These are phyloP conservation scores for Spizellomyces punctatus DNA, from an alignment of 192 early-diverging fungal genomes.

Conservation along the genomic window DNA sequence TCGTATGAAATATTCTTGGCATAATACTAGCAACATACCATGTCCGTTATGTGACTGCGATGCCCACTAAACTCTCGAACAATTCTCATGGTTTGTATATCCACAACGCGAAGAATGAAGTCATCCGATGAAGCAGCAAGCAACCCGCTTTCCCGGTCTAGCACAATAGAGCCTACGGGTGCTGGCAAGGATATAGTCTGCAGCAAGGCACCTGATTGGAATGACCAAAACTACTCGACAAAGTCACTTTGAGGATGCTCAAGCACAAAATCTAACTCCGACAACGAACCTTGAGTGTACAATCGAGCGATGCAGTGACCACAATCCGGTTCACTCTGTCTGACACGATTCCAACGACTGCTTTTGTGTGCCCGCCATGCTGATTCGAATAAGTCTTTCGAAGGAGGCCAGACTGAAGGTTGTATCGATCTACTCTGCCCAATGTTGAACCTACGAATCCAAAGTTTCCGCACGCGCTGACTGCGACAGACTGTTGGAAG, in stretches of 20 bases:
- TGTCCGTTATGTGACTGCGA: slow-evolving; percentile 81
- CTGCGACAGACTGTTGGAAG: slow-evolving; percentile 48
- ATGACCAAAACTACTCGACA: slow-evolving; percentile 76
- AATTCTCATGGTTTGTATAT: slow-evolving; percentile 76
- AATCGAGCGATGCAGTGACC: slow-evolving; percentile 81
- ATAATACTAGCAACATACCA: slow-evolving; percentile 54
- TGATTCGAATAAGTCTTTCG: slow-evolving; percentile 67
- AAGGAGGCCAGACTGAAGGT: slow-evolving; percentile 90
- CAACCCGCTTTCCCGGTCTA: slow-evolving; percentile 75
- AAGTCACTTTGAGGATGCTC: background rate
- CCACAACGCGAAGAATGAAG: slow-evolving; percentile 82
- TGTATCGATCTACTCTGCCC: slow-evolving; percentile 87
- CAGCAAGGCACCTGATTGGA: slow-evolving; percentile 65
- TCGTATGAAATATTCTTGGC: background rate
- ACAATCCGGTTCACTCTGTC: slow-evolving; percentile 74
- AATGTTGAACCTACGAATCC: slow-evolving; percentile 78
- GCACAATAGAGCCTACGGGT: slow-evolving; percentile 61
- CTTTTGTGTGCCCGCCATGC: slow-evolving; percentile 69
- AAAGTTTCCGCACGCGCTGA: slow-evolving; percentile 94
- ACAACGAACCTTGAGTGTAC: slow-evolving; percentile 67
- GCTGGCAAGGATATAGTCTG: slow-evolving; percentile 68
- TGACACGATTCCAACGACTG: slow-evolving; percentile 76
- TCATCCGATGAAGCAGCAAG: slow-evolving; percentile 87
- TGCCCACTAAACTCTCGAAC: slow-evolving; percentile 92
- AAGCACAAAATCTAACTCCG: background rate